Base-by-base conservation (phyloP, 2,329 filamentous ascomycete species). In the Xylariomycetidae sp. region DNA sequence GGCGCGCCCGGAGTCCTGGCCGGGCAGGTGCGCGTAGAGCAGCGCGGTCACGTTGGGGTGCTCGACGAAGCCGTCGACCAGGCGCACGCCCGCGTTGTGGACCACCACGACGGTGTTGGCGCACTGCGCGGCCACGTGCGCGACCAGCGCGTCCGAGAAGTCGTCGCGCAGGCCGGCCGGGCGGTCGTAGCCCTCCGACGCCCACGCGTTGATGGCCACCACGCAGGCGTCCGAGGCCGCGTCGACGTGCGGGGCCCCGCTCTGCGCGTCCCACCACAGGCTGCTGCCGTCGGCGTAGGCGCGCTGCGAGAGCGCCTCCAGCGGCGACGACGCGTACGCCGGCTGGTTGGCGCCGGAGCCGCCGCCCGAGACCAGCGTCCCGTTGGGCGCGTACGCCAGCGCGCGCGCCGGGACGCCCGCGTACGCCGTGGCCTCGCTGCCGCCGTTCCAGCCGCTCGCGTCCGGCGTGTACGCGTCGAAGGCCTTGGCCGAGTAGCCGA, bases 11-110 rank as follows among this genome's bases (percentile, higher is more conserved):
- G 74, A 81, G 59, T 89, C 79, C 70, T 51, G 52, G 3, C 50
- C 50, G 1, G 50, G 50, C 1, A 52, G 40, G 25, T 54, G 50
- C 4, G 49, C 50, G 19, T 80, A 87, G 16, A 88, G 64, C 32
- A 88, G 79, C 19, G 79, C 84, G 24, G 79, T 84, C 41, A 90
- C 73, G 52, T 86, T 86, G 6, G 75, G 74, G 49, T 83, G 68
- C 22, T 76, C 62, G 43, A 76, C 67, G 60, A 74, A 78, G 9
- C 63, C 61, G 49, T 77, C 70, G 18, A 81, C 62, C 4, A 77
- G 57, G 32, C 80, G 64, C 2, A 76, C 68, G 1, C 77, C 78
- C 3, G 74, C 70, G 28, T 72, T 74, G 59, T 82, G 76, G 30
- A 81, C 69, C 5, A 81, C 74, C 1, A 81, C 75, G 17, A 81